These are phyloP conservation scores for Creolimax fragrantissima DNA, from an alignment of 78 protist genomes.

Conservation along the genomic window DNA sequence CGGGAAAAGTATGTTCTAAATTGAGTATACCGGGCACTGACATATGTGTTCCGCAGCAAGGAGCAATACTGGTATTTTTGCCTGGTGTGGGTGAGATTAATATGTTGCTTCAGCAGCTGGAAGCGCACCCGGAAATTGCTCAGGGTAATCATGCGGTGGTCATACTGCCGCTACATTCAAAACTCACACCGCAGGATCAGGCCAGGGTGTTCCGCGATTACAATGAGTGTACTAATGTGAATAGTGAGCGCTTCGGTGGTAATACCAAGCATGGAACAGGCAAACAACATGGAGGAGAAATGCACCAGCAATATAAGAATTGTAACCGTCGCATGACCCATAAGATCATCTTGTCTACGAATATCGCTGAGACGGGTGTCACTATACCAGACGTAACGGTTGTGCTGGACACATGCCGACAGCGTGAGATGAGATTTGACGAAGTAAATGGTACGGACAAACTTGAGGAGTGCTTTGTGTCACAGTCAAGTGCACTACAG, in stretches of 20 bases:
- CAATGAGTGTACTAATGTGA: neutral
- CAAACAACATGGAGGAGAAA: too few species aligned
- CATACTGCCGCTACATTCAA: conserved; percentile 29
- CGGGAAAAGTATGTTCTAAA: neutral
- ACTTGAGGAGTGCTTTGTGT: neutral
- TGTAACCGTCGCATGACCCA: conserved; percentile 15
- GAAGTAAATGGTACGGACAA: conserved; percentile 2
- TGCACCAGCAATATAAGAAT: too few species aligned
- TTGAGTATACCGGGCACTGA: neutral
- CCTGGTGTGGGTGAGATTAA: neutral
- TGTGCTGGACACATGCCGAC: conserved; percentile 68
- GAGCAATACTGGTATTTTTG: neutral
- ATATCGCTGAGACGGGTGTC: conserved; percentile 90
- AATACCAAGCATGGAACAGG: conserved; percentile 20
- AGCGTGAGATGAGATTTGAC: conserved; percentile 40
- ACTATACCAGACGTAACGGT: conserved; percentile 61
- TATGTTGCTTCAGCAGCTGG: neutral
- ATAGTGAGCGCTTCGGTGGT: neutral
- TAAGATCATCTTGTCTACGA: conserved; percentile 85
- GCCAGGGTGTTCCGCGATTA: neutral
- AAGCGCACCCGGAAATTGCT: neutral
- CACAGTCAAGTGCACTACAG: conserved; percentile 2
- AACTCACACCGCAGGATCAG: conserved; percentile 34
- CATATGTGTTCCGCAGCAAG: neutral
- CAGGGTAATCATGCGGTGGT: neutral